These are phyloP conservation scores for Diaporthe aspalathi DNA, from an alignment of 2,329 filamentous ascomycete species.

Conservation along the genomic window DNA sequence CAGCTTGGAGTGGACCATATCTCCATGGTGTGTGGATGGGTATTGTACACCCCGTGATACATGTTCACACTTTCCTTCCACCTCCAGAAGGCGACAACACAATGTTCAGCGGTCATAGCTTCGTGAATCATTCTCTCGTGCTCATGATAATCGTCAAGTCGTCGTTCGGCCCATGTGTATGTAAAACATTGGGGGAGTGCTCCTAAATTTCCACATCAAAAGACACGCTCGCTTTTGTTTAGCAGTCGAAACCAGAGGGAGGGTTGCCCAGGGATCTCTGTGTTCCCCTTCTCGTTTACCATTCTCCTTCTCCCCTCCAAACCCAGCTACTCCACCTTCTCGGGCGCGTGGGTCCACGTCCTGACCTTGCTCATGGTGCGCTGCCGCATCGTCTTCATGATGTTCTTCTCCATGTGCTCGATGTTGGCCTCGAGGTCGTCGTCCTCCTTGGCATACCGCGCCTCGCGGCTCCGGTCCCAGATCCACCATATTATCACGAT, in stretches of 20 bases:
- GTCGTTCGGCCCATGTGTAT: constrained; percentile 17
- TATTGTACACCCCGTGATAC: background rate
- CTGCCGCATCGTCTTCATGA: constrained; percentile 66
- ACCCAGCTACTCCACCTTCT: constrained; percentile 36
- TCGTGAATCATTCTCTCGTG: constrained; percentile 29
- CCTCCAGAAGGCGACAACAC: background rate
- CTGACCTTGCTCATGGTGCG: constrained; percentile 67
- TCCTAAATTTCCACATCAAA: background rate
- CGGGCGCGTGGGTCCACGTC: constrained; percentile 58
- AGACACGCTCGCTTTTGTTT: constrained; percentile 11
- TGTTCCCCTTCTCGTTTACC: no score
- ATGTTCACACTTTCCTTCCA: no score
- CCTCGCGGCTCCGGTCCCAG: constrained; percentile 64
- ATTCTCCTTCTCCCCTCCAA: background rate
- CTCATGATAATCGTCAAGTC: constrained; percentile 25
- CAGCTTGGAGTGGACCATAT: background rate
- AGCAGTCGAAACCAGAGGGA: background rate
- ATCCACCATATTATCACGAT: constrained; percentile 68
- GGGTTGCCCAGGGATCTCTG: background rate
- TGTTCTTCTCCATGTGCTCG: constrained; percentile 66
- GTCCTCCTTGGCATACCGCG: constrained; percentile 61
- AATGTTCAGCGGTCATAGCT: constrained; percentile 10
- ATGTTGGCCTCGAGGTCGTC: constrained; percentile 65
- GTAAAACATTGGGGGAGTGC: background rate
- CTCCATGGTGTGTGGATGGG: background rate